Conservation (phyloP, 75 land plant genomes). For the Cunninghamia lanceolata region DNA sequence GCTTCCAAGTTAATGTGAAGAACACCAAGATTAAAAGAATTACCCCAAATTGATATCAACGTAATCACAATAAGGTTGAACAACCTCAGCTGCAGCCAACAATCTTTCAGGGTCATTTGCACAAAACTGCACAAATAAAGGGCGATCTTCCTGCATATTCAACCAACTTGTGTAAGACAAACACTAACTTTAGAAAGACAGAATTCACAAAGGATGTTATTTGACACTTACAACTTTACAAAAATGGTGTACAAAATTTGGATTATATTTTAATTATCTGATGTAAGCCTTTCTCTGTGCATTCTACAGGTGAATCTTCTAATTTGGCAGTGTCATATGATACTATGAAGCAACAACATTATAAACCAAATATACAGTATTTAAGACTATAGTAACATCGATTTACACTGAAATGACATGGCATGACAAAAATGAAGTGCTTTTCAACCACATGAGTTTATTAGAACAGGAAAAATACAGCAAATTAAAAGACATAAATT, state of each 20-base stretch:
- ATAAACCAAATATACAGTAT: background rate
- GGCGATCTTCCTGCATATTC: conserved; percentile 89
- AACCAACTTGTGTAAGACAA: background rate
- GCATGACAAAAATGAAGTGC: no score
- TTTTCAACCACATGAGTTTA: no score
- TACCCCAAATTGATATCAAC: conserved; percentile 98
- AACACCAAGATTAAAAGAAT: background rate
- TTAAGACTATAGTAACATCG: background rate
- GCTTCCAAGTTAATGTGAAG: background rate
- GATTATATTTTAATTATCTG: background rate
- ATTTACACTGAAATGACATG: no score
- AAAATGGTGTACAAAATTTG: background rate
- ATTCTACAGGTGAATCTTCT: background rate
- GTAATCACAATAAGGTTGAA: conserved; percentile 87
- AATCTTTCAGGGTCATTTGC: conserved; percentile 94
- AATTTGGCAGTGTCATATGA: background rate
- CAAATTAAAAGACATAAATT: no score
- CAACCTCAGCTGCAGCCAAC: conserved; percentile 75
- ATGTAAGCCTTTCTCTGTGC: background rate
- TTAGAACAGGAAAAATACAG: no score
- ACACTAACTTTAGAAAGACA: background rate
- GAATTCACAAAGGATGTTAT: background rate
- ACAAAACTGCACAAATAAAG: conserved; percentile 96
- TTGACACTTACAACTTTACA: background rate
- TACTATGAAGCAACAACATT: background rate